A percentile compares a stretch with the other conserved stretches of the same genome.
Evolutionary conservation across 768 basidiomycete species (phyloP).

Genomic region (Cubamyces lactineus): DNA sequence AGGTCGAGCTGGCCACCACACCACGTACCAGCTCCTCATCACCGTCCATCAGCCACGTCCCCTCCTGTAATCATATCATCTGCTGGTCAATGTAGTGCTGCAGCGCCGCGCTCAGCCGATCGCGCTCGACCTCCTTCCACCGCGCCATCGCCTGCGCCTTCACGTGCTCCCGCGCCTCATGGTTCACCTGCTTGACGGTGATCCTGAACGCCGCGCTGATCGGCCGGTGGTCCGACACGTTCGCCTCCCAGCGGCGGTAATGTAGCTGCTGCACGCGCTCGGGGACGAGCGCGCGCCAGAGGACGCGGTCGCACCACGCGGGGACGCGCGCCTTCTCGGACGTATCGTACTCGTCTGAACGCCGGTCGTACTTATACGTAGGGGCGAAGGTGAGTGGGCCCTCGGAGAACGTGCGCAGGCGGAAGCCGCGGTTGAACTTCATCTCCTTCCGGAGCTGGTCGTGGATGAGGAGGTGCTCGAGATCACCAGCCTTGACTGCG

Average conservation of each 20-base stretch:
- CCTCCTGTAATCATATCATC: conserved; percentile 22
- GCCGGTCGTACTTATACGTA: conserved; percentile 93
- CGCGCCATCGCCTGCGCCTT: conserved; percentile 56
- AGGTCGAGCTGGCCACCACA: no score
- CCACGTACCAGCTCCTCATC: not conserved
- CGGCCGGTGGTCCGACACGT: conserved; percentile 90
- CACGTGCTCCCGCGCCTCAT: conserved; percentile 57
- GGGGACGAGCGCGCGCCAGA: conserved; percentile 68
- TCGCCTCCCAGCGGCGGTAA: conserved; percentile 83
- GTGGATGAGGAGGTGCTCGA: conserved; percentile 63
- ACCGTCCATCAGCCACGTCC: no score
- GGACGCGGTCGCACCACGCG: conserved; percentile 95
- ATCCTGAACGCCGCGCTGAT: conserved; percentile 79
- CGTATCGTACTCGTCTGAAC: conserved; percentile 78
- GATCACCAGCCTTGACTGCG: conserved; percentile 68
- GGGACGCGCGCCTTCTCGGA: conserved; percentile 89
- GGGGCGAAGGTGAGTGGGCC: conserved; percentile 82
- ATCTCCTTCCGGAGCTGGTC: conserved; percentile 94
- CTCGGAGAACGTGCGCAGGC: conserved; percentile 82
- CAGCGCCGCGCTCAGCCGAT: conserved; percentile 36
- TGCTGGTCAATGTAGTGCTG: conserved; percentile 40
- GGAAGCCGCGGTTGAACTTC: conserved; percentile 83
- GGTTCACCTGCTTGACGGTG: conserved; percentile 71
- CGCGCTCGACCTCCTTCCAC: conserved; percentile 49
- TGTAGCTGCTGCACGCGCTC: conserved; percentile 64